Evolutionary conservation across 306 rosid genomes (phyloP), one percentile per base, ranked within the genome.

Genomic region (Adenanthera pavonina): DNA sequence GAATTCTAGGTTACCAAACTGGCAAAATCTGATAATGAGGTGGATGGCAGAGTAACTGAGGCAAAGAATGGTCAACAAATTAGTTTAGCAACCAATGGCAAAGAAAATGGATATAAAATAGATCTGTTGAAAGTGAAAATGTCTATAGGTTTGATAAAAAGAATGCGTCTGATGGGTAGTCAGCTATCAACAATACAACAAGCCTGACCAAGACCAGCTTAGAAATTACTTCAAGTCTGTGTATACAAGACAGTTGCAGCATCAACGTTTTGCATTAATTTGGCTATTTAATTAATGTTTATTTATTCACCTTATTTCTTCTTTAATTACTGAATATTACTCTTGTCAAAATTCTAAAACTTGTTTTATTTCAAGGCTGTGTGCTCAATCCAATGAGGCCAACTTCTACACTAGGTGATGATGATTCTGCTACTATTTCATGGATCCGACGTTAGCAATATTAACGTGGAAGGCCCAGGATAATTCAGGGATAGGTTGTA

Each of bases 211-310:
- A 87, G 83, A 82, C 84, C 71, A 84, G 69, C 88, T 1, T 84
- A 81, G 98, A 92, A 83, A 81, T 62, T 66, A 25, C 84, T 40
- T 84, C 97, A 93, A 97, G 99, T 95, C 17, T 80, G 87, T 25
- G 30, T 65, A 12, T 76, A 19, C 75, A 43, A 2, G 59, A 44
- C 64, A 49, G 44, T 67, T 68, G 54, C 60, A 8, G 56, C 75
- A 40, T 56, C 17, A 16, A 25, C 53, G n/a, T 56, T 76, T 35
- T 56, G 77, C 53, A 47, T 36, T 36, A 20, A 34, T 65, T 78
- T 69, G 69, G 62, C 59, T 80, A 52, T 81, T 69, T 79, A 11
- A 43, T 60, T 60, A 40, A 35, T 76, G 59, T 51, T 51, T 51
- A 60, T 34, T 77, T 85, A 40, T 36, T 51, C 62, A n/a, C 77